These are phyloP conservation scores for Xylaria sp. DNA, from an alignment of 2,329 filamentous ascomycete genomes.

Conservation along the genomic window DNA sequence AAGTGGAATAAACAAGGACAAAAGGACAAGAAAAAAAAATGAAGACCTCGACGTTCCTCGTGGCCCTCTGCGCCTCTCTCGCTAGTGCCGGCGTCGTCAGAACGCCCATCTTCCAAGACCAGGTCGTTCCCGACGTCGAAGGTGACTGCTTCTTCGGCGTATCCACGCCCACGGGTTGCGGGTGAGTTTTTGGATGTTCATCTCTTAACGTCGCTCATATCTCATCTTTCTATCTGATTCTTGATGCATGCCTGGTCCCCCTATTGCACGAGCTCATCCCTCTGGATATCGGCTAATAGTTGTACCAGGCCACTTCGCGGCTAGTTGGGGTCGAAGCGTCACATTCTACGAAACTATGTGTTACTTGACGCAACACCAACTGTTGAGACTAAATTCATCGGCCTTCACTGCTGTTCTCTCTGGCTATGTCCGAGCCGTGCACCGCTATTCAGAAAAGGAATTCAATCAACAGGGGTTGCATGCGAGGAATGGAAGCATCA, in stretches of 20 bases:
- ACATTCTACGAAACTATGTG: not conserved
- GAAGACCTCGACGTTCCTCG: slow-evolving; percentile 56
- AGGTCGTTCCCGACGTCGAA: slow-evolving; percentile 60
- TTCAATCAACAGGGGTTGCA: not conserved
- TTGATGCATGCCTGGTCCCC: not conserved
- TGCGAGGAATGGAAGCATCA: not conserved
- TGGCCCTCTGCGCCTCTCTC: slow-evolving; percentile 59
- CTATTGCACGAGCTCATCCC: no score
- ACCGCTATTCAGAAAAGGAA: no score
- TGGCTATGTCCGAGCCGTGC: not conserved
- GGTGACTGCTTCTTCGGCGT: slow-evolving; percentile 69
- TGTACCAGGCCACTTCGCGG: slow-evolving; percentile 21
- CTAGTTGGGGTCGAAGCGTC: not conserved
- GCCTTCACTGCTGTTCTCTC: not conserved
- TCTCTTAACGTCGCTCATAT: not conserved
- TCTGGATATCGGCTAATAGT: not conserved
- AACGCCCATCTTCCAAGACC: slow-evolving; percentile 62
- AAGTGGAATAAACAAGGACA: slow-evolving; percentile 1
- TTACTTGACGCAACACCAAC: not conserved
- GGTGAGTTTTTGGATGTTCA: slow-evolving; percentile 54
- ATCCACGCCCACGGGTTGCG: slow-evolving; percentile 67
- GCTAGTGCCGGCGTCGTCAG: slow-evolving; percentile 66
- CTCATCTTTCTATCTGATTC: not conserved
- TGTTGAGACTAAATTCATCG: not conserved
- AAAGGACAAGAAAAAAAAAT: slow-evolving; percentile 48